Percentiles rank a stretch among this genome's conserved stretches.
Evolutionary conservation across 495 filamentous ascomycete genomes (phyloP).

Genomic region (Entonaema liquescens): DNA sequence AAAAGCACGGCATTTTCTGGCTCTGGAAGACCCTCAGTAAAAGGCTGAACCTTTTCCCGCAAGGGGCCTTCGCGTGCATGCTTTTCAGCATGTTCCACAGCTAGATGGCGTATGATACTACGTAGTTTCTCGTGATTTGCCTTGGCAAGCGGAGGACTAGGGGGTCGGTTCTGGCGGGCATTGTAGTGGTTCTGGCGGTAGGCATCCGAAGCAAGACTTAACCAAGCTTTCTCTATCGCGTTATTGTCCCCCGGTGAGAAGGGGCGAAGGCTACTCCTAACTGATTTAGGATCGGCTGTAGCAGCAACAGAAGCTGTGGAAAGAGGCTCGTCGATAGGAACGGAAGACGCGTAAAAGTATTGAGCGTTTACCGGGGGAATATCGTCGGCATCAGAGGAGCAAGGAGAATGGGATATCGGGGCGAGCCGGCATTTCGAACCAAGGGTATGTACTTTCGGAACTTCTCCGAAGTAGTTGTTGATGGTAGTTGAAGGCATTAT

Average conservation of each 20-base stretch:
- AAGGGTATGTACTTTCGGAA: slow-evolving; percentile 49
- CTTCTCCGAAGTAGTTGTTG: slow-evolving; percentile 34
- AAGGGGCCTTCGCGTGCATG: slow-evolving; percentile 43
- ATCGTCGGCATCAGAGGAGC: slow-evolving; percentile 50
- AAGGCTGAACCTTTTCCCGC: slow-evolving; percentile 46
- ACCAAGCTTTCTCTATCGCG: slow-evolving; percentile 78
- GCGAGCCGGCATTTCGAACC: slow-evolving; percentile 53
- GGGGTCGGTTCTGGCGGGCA: slow-evolving; percentile 41
- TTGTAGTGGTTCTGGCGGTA: slow-evolving; percentile 53
- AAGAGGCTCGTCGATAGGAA: slow-evolving; percentile 85
- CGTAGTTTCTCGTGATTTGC: slow-evolving; percentile 52
- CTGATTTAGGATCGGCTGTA: slow-evolving; percentile 59
- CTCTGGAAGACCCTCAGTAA: slow-evolving; percentile 39
- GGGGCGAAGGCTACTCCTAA: slow-evolving; percentile 71
- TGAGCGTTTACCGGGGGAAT: slow-evolving; percentile 69
- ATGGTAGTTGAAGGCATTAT: slow-evolving; percentile 33
- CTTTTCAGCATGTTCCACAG: slow-evolving; percentile 47
- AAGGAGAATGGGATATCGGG: slow-evolving; percentile 45
- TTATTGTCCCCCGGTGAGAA: slow-evolving; percentile 80
- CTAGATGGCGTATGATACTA: slow-evolving; percentile 57
- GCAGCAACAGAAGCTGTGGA: slow-evolving; percentile 68
- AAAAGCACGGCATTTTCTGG: slow-evolving; percentile 30
- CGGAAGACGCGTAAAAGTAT: slow-evolving; percentile 81
- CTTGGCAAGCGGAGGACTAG: slow-evolving; percentile 46
- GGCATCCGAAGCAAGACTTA: slow-evolving; percentile 58